Conservation (phyloP, 345 rosid genomes). For the Aegle marmelos region DNA sequence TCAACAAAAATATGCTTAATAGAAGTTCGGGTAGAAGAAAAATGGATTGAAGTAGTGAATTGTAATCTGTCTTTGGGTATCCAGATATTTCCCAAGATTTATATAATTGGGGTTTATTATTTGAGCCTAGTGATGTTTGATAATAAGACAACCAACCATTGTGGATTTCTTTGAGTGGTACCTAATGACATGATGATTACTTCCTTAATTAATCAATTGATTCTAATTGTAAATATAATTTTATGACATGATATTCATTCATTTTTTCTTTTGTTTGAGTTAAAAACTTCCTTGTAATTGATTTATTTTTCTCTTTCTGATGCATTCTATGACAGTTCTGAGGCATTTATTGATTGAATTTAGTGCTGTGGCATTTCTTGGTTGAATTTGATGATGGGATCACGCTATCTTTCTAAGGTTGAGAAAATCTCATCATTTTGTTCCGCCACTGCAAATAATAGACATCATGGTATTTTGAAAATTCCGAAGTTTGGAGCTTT, state of each 20-base stretch:
- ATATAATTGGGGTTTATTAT: neutral
- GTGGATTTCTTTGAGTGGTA: neutral
- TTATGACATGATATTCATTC: neutral
- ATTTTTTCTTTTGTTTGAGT: neutral
- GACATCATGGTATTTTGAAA: neutral
- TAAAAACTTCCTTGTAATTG: neutral
- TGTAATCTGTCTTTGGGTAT: neutral
- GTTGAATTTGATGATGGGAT: conserved; percentile 6
- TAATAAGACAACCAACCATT: neutral
- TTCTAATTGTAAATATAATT: neutral
- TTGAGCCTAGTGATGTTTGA: no score
- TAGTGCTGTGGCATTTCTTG: neutral
- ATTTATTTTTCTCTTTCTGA: neutral
- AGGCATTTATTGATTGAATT: neutral
- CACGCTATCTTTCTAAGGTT: neutral
- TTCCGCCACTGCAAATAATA: neutral
- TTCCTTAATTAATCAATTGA: neutral
- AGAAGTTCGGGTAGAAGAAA: no score
- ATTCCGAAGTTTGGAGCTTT: neutral
- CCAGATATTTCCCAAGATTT: neutral
- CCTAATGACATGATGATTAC: neutral
- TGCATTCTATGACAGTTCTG: neutral
- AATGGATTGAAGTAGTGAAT: neutral
- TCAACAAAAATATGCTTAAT: no score
- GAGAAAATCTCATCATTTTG: neutral